phyloP scores from a whole-genome alignment of 768 basidiomycete genomes.

The Asterophora lycoperdoides region DNA sequence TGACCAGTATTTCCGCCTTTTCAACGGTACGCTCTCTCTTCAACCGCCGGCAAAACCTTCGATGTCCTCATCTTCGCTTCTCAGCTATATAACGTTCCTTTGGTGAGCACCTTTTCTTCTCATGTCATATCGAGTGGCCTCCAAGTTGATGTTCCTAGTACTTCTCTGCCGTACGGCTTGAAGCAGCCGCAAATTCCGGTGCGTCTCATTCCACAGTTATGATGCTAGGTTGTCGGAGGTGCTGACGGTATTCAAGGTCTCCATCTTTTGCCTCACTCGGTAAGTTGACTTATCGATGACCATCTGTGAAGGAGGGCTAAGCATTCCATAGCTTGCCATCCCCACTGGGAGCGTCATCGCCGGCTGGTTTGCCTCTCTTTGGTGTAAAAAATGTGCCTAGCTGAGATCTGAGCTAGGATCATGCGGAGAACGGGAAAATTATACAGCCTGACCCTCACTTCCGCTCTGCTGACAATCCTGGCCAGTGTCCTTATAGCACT shows the following conservation, averaged over 20 bases:
- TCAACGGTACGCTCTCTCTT: constrained; percentile 54
- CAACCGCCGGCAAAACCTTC: constrained; percentile 19
- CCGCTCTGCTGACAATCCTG: constrained; percentile 56
- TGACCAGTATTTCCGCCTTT: constrained; percentile 73
- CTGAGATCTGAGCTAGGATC: constrained; percentile 44
- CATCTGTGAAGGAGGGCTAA: constrained; percentile 15
- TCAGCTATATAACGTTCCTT: constrained; percentile 80
- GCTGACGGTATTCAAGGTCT: constrained; percentile 45
- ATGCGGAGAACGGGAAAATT: constrained; percentile 87
- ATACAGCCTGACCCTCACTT: constrained; percentile 65
- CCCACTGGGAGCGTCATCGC: constrained; percentile 83
- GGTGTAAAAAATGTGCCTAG: constrained; percentile 3
- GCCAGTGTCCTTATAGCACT: constrained; percentile 56
- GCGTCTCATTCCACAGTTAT: constrained; percentile 20
- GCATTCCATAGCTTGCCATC: constrained; percentile 57
- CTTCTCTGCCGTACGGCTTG: constrained; percentile 76
- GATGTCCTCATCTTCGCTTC: constrained; percentile 3
- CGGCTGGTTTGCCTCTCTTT: constrained; percentile 58
- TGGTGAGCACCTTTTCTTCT: constrained; percentile 42
- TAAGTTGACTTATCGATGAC: constrained; percentile 33
- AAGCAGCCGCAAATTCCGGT: constrained; percentile 70
- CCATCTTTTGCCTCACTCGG: constrained; percentile 88
- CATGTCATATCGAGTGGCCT: constrained; percentile 7
- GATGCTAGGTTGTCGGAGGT: constrained; percentile 12
- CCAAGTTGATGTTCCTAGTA: constrained; percentile 43